phyloP scores from a whole-genome alignment of 305 asterid genomes.

The Fraxinus xanthoxyloides region DNA sequence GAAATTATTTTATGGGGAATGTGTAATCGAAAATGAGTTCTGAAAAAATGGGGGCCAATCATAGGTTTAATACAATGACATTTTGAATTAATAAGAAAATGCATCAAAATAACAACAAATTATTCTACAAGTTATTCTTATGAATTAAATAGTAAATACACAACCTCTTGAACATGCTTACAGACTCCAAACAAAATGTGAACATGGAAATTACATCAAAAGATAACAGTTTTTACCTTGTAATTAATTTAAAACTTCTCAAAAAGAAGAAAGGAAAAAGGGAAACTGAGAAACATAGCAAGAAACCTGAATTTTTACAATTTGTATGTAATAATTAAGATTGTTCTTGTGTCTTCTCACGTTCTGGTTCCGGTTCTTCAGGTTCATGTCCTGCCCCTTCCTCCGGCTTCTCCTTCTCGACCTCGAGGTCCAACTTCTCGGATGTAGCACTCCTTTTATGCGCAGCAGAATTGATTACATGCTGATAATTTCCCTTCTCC shows the following conservation, averaged over 20 bases:
- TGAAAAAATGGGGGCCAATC: too few species aligned
- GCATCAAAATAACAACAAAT: slow-evolving; percentile 5
- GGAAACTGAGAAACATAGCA: neutral
- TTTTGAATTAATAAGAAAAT: neutral
- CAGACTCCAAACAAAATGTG: slow-evolving; percentile 12
- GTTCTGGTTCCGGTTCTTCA: slow-evolving; percentile 18
- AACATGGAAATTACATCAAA: slow-evolving; percentile 1
- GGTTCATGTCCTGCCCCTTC: slow-evolving; percentile 10
- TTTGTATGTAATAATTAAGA: neutral
- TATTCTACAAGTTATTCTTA: slow-evolving; percentile 13
- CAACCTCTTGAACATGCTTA: slow-evolving; percentile 15
- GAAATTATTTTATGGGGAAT: too few species aligned
- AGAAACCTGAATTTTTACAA: neutral
- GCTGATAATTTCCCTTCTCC: slow-evolving; percentile 75
- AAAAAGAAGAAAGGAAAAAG: slow-evolving; percentile 5
- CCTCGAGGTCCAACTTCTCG: slow-evolving; percentile 18
- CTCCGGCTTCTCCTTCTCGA: slow-evolving; percentile 3
- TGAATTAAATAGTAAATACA: slow-evolving; percentile 19
- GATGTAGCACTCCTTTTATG: slow-evolving; percentile 33
- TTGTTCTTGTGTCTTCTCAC: slow-evolving; percentile 30
- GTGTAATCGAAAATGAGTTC: too few species aligned
- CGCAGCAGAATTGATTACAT: slow-evolving; percentile 49
- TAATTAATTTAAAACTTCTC: slow-evolving; percentile 8
- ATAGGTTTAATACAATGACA: neutral
- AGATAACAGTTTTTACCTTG: neutral